Evolutionary conservation across 2,329 filamentous ascomycete genomes (phyloP), one percentile per base, ranked within the genome.

Genomic region (Ceratocystis diversiconidia): DNA sequence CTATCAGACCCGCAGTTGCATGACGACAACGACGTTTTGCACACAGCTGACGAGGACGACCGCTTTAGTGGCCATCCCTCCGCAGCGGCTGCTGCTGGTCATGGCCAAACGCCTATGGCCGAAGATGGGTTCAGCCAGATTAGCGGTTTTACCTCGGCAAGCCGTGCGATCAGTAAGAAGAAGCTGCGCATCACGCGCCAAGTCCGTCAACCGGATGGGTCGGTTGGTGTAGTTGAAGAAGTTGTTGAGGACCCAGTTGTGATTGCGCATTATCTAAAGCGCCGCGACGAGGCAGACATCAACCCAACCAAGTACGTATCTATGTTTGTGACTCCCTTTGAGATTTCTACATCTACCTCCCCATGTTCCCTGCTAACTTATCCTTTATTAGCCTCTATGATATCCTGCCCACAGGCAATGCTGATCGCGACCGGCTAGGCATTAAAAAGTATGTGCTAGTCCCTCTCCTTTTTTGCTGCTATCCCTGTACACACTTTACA

Each of bases 51-150:
- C 69, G 82, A 85, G 70, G 82, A 85, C 70, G 82, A 90, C 68
- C 77, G 83, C 43, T 90, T 90, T 41, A 89, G 94, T 69, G 61
- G 88, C 86, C 0, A 84, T 86, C 4, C 22, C 12, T 17, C 36
- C 12, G 4, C 36, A 4, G 10, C 36, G 12, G 22, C 8, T 25
- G 3, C 7, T 7, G 6, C 10, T 25, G 52, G 22, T 5, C 22
- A 30, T 8, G 83, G 86, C 30, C 89, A 88, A 0, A 85, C 84
- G 46, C 76, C 76, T 1, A 66, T 65, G 60, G 77, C 80, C 64
- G 90, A 96, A 72, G 94, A 97, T 71, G 90, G 88, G 32, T 82
- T 82, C 68, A 92, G 88, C 74, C 87, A 90, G 73, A 85, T 90
- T 71, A 90, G 87, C 72, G 84, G 85, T 71, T 81, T 87, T 72